These are phyloP conservation scores for Exidia glandulosa DNA, from an alignment of 768 basidiomycete genomes.

Conservation along the genomic window DNA sequence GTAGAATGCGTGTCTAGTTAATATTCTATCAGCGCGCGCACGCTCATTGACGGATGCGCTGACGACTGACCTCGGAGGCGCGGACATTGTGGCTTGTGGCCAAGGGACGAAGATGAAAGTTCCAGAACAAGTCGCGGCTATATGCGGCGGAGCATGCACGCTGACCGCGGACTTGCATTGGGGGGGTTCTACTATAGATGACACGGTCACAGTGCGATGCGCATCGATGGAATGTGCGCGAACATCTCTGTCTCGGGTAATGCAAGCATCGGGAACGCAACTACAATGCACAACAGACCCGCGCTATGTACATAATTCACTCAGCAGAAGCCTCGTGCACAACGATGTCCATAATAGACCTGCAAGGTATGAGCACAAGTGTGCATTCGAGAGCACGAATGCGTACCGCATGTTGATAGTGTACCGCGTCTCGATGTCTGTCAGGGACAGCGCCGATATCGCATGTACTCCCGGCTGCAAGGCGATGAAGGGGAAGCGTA, in stretches of 20 bases:
- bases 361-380: slow-evolving; percentile 17
- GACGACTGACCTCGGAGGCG: not conserved
- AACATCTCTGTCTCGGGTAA: too few relatives aligned
- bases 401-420: slow-evolving; percentile 63
- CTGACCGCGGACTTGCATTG: not conserved
- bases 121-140: not conserved
- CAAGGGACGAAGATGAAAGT: not conserved
- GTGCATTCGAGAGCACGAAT: not conserved
- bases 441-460: slow-evolving; percentile 58
- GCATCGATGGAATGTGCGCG: too few relatives aligned
- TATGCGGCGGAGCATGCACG: not conserved
- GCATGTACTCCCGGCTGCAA: slow-evolving; percentile 70
- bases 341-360: slow-evolving; percentile 67
- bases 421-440: slow-evolving; percentile 63
- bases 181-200: not conserved
- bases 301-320: not conserved
- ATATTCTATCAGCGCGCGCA: not conserved
- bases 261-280: too few relatives aligned
- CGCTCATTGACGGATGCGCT: not conserved
- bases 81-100: not conserved
- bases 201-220: too few relatives aligned
- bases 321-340: slow-evolving; percentile 39
- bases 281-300: not conserved
- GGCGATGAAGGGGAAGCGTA: slow-evolving; percentile 77
- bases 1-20: slow-evolving; percentile 69